Conservation (phyloP, 1,284 basidiomycete species). For the Golubevia pallescens region DNA sequence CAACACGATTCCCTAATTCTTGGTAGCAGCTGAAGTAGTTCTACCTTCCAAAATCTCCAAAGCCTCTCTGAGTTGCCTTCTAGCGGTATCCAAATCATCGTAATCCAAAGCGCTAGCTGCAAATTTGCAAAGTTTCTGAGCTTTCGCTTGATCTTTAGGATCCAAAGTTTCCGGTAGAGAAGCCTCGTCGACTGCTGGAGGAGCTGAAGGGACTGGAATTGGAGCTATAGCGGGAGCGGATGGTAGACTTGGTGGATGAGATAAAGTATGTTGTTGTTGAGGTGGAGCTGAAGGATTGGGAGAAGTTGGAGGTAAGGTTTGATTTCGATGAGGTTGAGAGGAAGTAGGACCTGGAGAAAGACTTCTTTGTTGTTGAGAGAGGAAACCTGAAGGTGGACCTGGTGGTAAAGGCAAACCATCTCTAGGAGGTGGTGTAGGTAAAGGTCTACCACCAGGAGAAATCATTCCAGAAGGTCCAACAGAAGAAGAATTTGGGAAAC, state of each 20-base stretch:
- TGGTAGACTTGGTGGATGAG: slow-evolving; percentile 2
- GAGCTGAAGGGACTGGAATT: slow-evolving; percentile 4
- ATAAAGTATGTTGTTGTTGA: not conserved
- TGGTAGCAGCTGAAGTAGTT: too few species aligned
- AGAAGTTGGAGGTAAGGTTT: slow-evolving; percentile 2
- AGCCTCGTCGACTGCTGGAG: not conserved
- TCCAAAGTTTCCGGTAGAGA: slow-evolving; percentile 23
- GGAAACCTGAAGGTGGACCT: not conserved
- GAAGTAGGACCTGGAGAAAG: slow-evolving; percentile 4
- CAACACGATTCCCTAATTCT: too few species aligned
- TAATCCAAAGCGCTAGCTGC: slow-evolving; percentile 58
- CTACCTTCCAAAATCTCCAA: slow-evolving; percentile 46
- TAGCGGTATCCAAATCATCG: slow-evolving; percentile 54
- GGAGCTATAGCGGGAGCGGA: slow-evolving; percentile 3
- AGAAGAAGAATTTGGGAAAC: not conserved
- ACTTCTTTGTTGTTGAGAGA: not conserved
- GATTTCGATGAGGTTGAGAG: not conserved
- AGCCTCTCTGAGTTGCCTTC: slow-evolving; percentile 45
- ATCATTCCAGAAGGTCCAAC: not conserved
- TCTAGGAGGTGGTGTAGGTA: slow-evolving; percentile 28
- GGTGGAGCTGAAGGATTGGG: not conserved
- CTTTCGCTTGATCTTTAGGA: slow-evolving; percentile 22
- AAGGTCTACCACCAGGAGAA: slow-evolving; percentile 12
- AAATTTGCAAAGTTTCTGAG: slow-evolving; percentile 51
- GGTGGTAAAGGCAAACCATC: slow-evolving; percentile 25